Base-by-base conservation (phyloP, 768 basidiomycete genomes). In the Tylopilus subfusipes region DNA sequence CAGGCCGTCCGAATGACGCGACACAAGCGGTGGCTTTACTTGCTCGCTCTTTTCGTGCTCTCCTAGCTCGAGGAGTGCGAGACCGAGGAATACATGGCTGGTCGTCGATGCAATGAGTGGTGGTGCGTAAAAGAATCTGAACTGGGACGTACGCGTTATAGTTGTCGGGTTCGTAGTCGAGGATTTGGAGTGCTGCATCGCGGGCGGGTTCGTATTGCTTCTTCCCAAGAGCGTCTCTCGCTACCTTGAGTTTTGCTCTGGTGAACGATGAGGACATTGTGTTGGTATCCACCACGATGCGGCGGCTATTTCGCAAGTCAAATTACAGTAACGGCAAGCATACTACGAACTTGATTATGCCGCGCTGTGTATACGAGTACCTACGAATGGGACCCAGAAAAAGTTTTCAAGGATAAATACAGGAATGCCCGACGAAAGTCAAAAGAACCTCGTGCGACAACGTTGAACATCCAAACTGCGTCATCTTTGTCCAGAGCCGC, bases 1-100 rank as follows among this genome's bases (percentile, higher is more conserved):
- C 46, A 68, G 61, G 22, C 52, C 19, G 43, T 60, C 36, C 42
- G 39, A 44, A 45, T 38, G 38, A 30, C 21, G n/a, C 43, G 36
- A 48, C 34, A 44, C 36, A 29, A 8, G 19, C 50, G n/a, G 48
- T 45, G 40, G 62, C 63, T 76, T 79, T 81, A 96, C 94, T 83
- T 88, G 82, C 76, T 98, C 94, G 75, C 93, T 88, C 67, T 85
- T 75, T 36, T 84, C 80, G 21, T 75, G 69, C 50, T 89, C 79
- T 25, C 82, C 82, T 2, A 95, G 75, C 66, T 96, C 91, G 12
- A 92, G 75, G 22, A 81, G 76, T 1, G 97, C 85, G 12, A 97
- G 73, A 3, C 86, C 94, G 25, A 91, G 78, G 66, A 94, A 97
- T 22, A 97, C 88, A 67, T 88, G 82, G 5, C 95, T 98, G 67